These are phyloP conservation scores for Truncatella angustata DNA, from an alignment of 2,329 filamentous ascomycete genomes.

Conservation along the genomic window DNA sequence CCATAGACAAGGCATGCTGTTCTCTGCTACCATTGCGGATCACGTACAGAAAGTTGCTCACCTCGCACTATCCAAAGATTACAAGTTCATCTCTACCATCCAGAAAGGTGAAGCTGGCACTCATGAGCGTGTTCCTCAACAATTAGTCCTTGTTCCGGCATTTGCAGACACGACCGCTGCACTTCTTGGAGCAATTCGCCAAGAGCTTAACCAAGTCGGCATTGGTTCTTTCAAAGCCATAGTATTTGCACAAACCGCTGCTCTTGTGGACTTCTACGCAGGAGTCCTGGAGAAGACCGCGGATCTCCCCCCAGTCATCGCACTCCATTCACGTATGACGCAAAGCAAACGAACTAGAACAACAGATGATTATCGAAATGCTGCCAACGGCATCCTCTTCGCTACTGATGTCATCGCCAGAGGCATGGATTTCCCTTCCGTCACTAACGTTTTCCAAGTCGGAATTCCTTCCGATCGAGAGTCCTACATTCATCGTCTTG, in stretches of 20 bases:
- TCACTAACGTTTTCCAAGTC: conserved; percentile 65
- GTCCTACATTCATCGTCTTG: conserved; percentile 66
- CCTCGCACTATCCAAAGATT: conserved; percentile 64
- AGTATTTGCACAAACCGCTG: conserved; percentile 69
- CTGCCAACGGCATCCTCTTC: conserved; percentile 54
- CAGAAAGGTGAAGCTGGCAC: conserved; percentile 72
- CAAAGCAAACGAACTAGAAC: conserved; percentile 51
- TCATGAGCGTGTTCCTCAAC: conserved; percentile 74
- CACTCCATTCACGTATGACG: conserved; percentile 50
- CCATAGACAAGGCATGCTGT: conserved; percentile 72
- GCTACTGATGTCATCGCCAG: conserved; percentile 71
- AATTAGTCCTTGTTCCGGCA: conserved; percentile 64
- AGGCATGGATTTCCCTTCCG: conserved; percentile 71
- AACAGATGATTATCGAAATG: conserved; percentile 61
- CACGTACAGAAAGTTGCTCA: conserved; percentile 76
- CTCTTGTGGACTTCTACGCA: conserved; percentile 49
- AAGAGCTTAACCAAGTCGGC: conserved; percentile 35
- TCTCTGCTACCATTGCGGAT: conserved; percentile 78
- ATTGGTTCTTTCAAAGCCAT: conserved; percentile 74
- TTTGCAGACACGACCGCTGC: conserved; percentile 65
- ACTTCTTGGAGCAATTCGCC: conserved; percentile 55
- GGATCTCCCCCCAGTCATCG: conserved; percentile 40
- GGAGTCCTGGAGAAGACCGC: conserved; percentile 38
- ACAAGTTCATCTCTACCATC: conserved; percentile 82
- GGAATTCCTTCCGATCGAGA: conserved; percentile 59